phyloP scores from a whole-genome alignment of 768 basidiomycete genomes.

The Trametes cinnabarina region DNA sequence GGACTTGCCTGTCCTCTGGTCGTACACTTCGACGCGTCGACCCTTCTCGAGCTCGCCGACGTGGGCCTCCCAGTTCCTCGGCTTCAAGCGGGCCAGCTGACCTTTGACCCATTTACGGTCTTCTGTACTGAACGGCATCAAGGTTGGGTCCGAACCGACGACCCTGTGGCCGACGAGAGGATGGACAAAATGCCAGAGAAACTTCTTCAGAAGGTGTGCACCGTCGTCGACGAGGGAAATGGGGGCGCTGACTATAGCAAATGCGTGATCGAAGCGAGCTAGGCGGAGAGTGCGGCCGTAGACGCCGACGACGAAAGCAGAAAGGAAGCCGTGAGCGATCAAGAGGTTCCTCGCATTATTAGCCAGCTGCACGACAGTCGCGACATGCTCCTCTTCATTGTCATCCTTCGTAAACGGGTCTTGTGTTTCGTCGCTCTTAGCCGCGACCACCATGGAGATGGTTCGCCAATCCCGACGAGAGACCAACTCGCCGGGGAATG shows the following conservation, averaged over 20 bases:
- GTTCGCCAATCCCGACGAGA: not conserved
- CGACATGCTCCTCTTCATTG: not conserved
- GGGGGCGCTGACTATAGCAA: not conserved
- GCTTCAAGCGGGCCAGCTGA: not conserved
- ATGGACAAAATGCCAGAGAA: constrained; percentile 15
- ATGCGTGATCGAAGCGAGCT: constrained; percentile 15
- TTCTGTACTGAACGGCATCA: not conserved
- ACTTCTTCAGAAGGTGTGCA: not conserved
- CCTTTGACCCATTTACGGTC: not conserved
- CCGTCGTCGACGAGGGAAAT: not conserved
- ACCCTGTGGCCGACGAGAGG: not conserved
- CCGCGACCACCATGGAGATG: constrained; percentile 2
- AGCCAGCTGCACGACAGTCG: constrained; percentile 1
- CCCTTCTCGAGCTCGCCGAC: not conserved
- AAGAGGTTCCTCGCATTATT: constrained; percentile 12
- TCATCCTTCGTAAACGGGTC: not conserved
- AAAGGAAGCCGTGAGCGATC: constrained; percentile 8
- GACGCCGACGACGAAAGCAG: constrained; percentile 11
- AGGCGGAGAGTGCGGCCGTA: constrained; percentile 12
- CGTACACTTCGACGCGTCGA: not conserved
- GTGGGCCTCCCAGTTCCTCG: not conserved
- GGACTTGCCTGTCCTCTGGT: not conserved
- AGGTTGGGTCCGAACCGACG: constrained; percentile 10
- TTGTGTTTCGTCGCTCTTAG: not conserved
- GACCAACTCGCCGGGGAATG: not conserved